Conservation (phyloP, 805 yeast species). For the Metschnikowia matae region DNA sequence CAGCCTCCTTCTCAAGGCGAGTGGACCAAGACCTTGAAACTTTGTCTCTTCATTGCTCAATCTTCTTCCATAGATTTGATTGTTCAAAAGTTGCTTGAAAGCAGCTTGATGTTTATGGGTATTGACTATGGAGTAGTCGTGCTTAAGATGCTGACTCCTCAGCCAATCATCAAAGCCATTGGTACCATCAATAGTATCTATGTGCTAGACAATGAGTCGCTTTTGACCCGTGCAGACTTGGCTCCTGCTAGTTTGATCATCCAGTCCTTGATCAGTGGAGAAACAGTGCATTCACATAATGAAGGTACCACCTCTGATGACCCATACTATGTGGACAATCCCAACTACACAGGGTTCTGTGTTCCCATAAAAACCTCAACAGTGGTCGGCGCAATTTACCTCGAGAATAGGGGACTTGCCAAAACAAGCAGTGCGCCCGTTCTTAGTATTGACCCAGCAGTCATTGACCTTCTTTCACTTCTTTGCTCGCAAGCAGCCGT, state of each 20-base stretch:
- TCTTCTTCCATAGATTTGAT: slow-evolving; percentile 37
- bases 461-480: slow-evolving; percentile 38
- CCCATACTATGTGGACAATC: slow-evolving; percentile 34
- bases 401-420: slow-evolving; percentile 26
- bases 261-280: slow-evolving; percentile 36
- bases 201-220: slow-evolving; percentile 28
- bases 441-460: slow-evolving; percentile 20
- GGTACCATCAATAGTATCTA: slow-evolving; percentile 25
- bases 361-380: slow-evolving; percentile 42
- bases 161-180: slow-evolving; percentile 26
- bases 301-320: slow-evolving; percentile 38
- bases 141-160: slow-evolving; percentile 17
- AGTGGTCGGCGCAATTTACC: slow-evolving; percentile 43
- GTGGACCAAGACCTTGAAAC: slow-evolving; percentile 36
- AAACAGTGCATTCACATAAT: slow-evolving; percentile 20
- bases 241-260: slow-evolving; percentile 41
- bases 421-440: slow-evolving; percentile 7
- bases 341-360: slow-evolving; percentile 37
- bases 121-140: slow-evolving; percentile 32
- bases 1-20: slow-evolving; percentile 12
- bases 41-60: slow-evolving; percentile 49
- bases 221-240: slow-evolving; percentile 37
- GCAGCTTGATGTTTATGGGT: slow-evolving; percentile 35
- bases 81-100: slow-evolving; percentile 34
- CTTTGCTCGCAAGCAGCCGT: slow-evolving; percentile 52